A percentile compares a stretch with the other conserved stretches of the same genome.
phyloP scores from a whole-genome alignment of 2,329 filamentous ascomycete genomes.

The Ascochyta koolunga region DNA sequence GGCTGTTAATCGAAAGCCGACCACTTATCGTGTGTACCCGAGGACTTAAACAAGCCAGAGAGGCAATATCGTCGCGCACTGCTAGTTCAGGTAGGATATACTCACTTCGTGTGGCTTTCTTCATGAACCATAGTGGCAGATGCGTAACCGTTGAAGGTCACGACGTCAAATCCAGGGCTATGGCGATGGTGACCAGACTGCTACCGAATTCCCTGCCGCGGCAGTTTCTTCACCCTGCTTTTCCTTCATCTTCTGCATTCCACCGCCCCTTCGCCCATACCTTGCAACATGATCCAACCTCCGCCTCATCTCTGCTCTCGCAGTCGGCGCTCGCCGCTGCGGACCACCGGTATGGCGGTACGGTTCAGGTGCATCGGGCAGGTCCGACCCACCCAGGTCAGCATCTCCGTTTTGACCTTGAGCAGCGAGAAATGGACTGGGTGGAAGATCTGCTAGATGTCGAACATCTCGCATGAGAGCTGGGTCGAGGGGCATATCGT shows the following conservation, averaged over 20 bases:
- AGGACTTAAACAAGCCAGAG: too few species aligned
- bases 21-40: too few species aligned
- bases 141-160: too few species aligned
- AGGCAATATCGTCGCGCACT: too few species aligned
- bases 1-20: too few species aligned
- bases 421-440: slow-evolving; percentile 41
- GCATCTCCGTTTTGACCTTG: neutral
- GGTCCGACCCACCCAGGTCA: neutral
- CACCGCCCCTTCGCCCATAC: slow-evolving; percentile 10
- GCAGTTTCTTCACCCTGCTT: too few species aligned
- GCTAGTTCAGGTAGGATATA: too few species aligned
- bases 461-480: slow-evolving; percentile 60
- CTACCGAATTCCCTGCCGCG: too few species aligned
- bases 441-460: slow-evolving; percentile 40
- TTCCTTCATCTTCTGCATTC: neutral
- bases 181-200: too few species aligned
- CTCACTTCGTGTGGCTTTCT: too few species aligned
- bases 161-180: too few species aligned
- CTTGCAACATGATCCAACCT: slow-evolving; percentile 27
- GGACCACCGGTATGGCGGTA: slow-evolving; percentile 6
- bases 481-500: slow-evolving; percentile 64
- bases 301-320: slow-evolving; percentile 32
- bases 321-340: slow-evolving; percentile 21
- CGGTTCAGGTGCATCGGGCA: neutral
- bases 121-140: too few species aligned